A percentile compares a stretch with the other conserved stretches of the same genome.
Conservation (phyloP, 2,329 filamentous ascomycete genomes). For the Pestalotiopsis sp. region DNA sequence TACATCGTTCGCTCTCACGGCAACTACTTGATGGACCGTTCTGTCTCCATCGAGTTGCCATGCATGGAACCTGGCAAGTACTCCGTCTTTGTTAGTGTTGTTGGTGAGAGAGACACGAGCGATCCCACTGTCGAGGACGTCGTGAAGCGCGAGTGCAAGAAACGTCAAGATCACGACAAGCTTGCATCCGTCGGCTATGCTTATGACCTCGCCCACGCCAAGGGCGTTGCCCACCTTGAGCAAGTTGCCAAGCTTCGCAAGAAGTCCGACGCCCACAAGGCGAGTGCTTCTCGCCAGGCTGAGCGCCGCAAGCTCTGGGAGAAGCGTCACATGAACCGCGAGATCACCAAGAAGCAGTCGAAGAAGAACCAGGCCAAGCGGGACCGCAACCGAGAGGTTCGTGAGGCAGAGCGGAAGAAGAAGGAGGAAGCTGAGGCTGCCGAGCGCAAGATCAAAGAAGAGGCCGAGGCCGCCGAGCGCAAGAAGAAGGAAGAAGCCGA, state of each 20-base stretch:
- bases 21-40: constrained; percentile 60
- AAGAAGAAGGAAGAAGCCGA: constrained; percentile 28
- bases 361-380: constrained; percentile 43
- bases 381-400: constrained; percentile 32
- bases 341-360: constrained; percentile 39
- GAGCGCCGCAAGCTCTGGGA: constrained; percentile 53
- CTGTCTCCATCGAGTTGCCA: constrained; percentile 60
- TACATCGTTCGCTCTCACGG: constrained; percentile 63
- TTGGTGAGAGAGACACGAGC: constrained; percentile 47
- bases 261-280: constrained; percentile 51
- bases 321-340: constrained; percentile 42
- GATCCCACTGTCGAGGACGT: constrained; percentile 56
- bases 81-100: constrained; percentile 58
- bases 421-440: constrained; percentile 37
- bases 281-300: constrained; percentile 45
- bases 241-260: constrained; percentile 52
- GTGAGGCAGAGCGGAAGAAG: constrained; percentile 41
- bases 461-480: constrained; percentile 31
- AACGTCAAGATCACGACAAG: constrained; percentile 58
- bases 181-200: constrained; percentile 59
- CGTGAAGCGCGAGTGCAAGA: constrained; percentile 51
- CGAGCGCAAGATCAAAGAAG: constrained; percentile 24
- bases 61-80: constrained; percentile 60
- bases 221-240: constrained; percentile 54
- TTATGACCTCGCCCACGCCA: constrained; percentile 63